Evolutionary conservation across 768 basidiomycete genomes (phyloP), one percentile per base, ranked within the genome.

Genomic region (Scleroderma citrinum): DNA sequence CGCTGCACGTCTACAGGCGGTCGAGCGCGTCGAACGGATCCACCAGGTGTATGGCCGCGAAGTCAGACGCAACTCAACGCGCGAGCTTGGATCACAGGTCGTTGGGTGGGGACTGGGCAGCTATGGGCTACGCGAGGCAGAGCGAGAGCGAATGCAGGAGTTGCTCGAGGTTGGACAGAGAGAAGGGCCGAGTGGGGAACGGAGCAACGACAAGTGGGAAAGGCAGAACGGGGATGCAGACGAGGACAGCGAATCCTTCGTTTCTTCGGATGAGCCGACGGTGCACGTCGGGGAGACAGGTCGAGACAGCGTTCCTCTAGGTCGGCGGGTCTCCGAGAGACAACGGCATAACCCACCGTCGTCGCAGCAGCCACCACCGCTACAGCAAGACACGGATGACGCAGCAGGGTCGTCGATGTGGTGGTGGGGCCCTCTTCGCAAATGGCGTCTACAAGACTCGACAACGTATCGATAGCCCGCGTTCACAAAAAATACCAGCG

Each of bases 341-440:
- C 5, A n/a, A 3, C 34, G 12, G 5, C 34, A 13, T n/a, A 14
- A 4, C n/a, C 34, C 34, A n/a, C 17, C 50, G 40, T 54, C 49
- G 10, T 46, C 55, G 20, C 17, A 13, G 31, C 31, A 24, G 16
- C 29, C 40, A 14, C 23, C 51, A 7, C 47, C 53, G 19, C 20
- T 8, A 21, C 35, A 26, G 14, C 32, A 44, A 13, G 51, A 53
- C 3, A 48, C 51, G 47, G 43, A 38, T 23, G 51, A 40, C 2
- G 49, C 10, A 21, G 6, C 34, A n/a, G 12, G 58, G 12, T 60
- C 61, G 29, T 85, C 85, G 6, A 53, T 86, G 51, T 88, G 81
- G 82, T 87, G 86, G 83, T 89, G 87, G 86, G 85, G 85, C 0
- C 87, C 88, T 3, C 64, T 91, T 19, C 71, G 76, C 40, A 73